Base-by-base conservation (phyloP, 495 filamentous ascomycete genomes). In the Copromyces sp. region DNA sequence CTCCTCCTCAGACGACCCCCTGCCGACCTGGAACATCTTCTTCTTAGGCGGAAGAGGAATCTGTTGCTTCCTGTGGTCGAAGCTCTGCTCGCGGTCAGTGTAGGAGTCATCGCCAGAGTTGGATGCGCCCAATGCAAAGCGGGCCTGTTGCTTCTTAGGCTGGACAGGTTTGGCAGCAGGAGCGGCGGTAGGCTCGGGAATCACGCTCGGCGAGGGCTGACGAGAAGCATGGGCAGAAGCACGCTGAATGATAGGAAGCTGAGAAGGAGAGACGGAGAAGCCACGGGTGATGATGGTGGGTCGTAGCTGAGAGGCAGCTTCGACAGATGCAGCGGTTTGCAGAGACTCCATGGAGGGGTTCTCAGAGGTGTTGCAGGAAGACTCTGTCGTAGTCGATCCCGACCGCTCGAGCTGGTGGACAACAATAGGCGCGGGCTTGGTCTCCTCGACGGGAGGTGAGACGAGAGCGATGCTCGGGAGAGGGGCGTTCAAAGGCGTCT, bases 221-320 rank as follows among this genome's bases (percentile, higher is more conserved):
- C 78, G 80, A 45, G 77, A 72, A 9, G 77, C 75, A 37, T 78
- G 80, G 32, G 53, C 53, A 9, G 78, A 76, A 8, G 76, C 76
- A 70, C 75, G 76, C 24, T 77, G 81, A 76, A 78, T 92, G 0
- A 90, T 90, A 3, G 93, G 91, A 16, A 93, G 86, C 53, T 90
- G 87, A 24, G 91, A 90, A 7, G 92, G 93, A 0, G 92, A 93
- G 80, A 98, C 98, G 0, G 92, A 93, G 81, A 98, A 99, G 29
- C 95, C 95, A 72, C 93, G 90, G 70, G 97, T 89, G 68, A 98
- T 86, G 71, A 92, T 91, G 1, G 90, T 89, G 53, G 53, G 53
- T 41, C 86, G 87, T 77, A 87, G 53, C 53, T 89, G 76, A 87
- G 76, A 69, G 85, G 85, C 16, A 78, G 77, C 32, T 70, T 76